Evolutionary conservation across 768 basidiomycete genomes (phyloP).

Genomic region (Boletus patriciae): DNA sequence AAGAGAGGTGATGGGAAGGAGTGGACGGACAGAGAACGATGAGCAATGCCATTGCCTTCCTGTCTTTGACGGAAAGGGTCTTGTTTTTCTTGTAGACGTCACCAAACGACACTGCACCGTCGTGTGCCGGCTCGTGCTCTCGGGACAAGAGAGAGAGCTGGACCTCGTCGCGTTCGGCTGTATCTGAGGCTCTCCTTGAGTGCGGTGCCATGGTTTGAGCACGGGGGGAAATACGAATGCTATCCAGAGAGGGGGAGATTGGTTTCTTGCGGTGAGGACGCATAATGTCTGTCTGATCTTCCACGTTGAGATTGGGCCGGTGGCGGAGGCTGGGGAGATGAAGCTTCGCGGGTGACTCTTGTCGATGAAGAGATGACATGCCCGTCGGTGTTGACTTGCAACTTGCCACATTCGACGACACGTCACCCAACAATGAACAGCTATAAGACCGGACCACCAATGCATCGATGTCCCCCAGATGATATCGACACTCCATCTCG

Average conservation of each 20-base stretch:
- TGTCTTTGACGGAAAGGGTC: slow-evolving; percentile 71
- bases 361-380: slow-evolving; percentile 29
- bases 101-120: slow-evolving; percentile 37
- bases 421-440: slow-evolving; percentile 14
- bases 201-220: slow-evolving; percentile 42
- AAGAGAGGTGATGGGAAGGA: slow-evolving; percentile 3
- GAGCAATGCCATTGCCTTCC: slow-evolving; percentile 78
- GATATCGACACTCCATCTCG: slow-evolving; percentile 8
- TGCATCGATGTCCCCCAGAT: slow-evolving; percentile 6
- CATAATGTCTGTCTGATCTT: slow-evolving; percentile 29
- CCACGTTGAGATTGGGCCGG: slow-evolving; percentile 40
- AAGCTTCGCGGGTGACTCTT: slow-evolving; percentile 29
- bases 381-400: slow-evolving; percentile 5
- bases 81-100: slow-evolving; percentile 40
- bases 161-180: slow-evolving; percentile 48
- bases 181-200: slow-evolving; percentile 30
- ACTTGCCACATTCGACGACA: slow-evolving; percentile 11
- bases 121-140: slow-evolving; percentile 52
- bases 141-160: slow-evolving; percentile 58
- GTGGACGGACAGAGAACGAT: slow-evolving; percentile 79
- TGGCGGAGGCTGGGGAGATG: slow-evolving; percentile 30
- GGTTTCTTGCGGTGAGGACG: slow-evolving; percentile 44
- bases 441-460: slow-evolving; percentile 7
- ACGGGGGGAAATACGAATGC: slow-evolving; percentile 59
- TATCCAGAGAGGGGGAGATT: slow-evolving; percentile 57